phyloP scores from a whole-genome alignment of 1,284 basidiomycete species.

The Rhodotorula sp. region DNA sequence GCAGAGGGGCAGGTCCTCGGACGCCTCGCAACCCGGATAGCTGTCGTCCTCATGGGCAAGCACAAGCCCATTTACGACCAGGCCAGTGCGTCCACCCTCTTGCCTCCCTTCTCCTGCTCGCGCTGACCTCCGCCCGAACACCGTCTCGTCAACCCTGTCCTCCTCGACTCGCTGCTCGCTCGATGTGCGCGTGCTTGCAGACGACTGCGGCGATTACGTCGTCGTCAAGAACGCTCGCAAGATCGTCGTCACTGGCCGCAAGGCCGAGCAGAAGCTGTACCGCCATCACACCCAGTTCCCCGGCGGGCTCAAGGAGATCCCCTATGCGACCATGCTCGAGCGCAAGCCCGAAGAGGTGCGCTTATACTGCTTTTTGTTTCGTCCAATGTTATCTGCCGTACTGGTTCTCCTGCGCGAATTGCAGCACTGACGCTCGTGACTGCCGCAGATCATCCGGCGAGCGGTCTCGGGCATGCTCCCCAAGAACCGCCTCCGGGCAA shows the following conservation, averaged over 20 bases:
- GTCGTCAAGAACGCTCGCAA: constrained; percentile 87
- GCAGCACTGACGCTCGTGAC: not conserved
- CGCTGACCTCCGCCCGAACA: not conserved
- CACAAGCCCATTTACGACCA: constrained; percentile 98
- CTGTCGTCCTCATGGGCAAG: constrained; percentile 96
- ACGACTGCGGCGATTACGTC: constrained; percentile 96
- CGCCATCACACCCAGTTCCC: constrained; percentile 90
- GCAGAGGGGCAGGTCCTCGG: constrained; percentile 87
- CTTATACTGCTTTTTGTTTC: constrained; percentile 31
- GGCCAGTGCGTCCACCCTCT: constrained; percentile 61
- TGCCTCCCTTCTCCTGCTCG: not conserved
- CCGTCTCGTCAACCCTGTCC: too few relatives aligned
- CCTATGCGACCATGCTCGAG: constrained; percentile 77
- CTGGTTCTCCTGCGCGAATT: not conserved
- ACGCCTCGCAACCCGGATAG: constrained; percentile 90
- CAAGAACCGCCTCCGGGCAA: constrained; percentile 88
- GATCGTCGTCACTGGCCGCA: constrained; percentile 85
- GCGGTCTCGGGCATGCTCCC: constrained; percentile 96
- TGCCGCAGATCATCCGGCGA: constrained; percentile 78
- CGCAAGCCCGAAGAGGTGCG: constrained; percentile 88
- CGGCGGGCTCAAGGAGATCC: constrained; percentile 87
- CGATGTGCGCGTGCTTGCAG: constrained; percentile 56
- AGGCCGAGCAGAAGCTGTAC: constrained; percentile 84
- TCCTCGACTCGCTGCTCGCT: too few relatives aligned
- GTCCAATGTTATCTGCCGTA: too few relatives aligned